These are phyloP conservation scores for Glycine latifolia DNA, from an alignment of 306 rosid genomes.

Conservation along the genomic window DNA sequence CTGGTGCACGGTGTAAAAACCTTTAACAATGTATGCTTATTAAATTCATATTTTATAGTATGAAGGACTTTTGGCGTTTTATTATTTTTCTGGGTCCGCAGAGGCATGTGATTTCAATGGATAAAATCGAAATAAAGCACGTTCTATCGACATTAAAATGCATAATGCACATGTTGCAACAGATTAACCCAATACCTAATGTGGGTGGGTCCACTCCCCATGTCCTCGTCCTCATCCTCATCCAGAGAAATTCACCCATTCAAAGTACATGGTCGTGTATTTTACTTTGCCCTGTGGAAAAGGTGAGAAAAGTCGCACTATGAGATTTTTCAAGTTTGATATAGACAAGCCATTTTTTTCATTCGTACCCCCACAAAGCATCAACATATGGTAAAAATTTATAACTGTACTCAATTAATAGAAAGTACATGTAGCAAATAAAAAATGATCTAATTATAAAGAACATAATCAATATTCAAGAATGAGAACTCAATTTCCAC, in stretches of 20 bases:
- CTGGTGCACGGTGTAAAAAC: too few relatives aligned
- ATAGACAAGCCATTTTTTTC: background rate
- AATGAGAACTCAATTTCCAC: too few relatives aligned
- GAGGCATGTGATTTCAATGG: constrained; percentile 13
- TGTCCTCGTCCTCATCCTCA: background rate
- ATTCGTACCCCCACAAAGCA: background rate
- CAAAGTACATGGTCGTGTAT: constrained; percentile 4
- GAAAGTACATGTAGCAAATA: too few relatives aligned
- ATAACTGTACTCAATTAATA: background rate
- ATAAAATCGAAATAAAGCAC: background rate
- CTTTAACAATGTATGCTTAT: too few relatives aligned
- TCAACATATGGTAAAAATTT: background rate
- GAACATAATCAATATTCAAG: too few relatives aligned
- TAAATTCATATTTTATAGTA: too few relatives aligned
- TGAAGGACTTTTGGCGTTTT: background rate
- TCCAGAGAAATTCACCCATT: background rate
- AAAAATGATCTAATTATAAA: too few relatives aligned
- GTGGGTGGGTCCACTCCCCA: constrained; percentile 16
- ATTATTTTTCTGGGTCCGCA: background rate
- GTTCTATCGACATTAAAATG: background rate
- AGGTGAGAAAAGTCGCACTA: constrained; percentile 2
- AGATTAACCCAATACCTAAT: background rate
- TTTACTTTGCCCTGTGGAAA: background rate
- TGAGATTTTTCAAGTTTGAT: background rate
- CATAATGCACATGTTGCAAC: constrained; percentile 2